Conservation (phyloP, 176 grass and related monocot species). For the Aegilops bicornis region DNA sequence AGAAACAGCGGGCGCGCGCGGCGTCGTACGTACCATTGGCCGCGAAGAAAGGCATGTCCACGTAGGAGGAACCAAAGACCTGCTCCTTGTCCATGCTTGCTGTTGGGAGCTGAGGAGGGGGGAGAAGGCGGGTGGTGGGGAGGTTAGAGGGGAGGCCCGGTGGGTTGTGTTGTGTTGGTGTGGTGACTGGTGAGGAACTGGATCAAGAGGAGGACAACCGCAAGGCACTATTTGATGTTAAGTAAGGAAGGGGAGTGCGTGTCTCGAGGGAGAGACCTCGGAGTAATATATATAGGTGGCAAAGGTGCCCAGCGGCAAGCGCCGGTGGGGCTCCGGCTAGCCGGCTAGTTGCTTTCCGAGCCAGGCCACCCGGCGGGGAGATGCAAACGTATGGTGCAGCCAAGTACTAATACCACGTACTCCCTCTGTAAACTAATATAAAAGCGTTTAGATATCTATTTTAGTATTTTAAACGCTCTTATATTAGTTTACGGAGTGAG, state of each 20-base stretch:
- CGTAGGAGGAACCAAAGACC: slow-evolving; percentile 34
- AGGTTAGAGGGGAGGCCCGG: neutral
- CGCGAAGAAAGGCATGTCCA: slow-evolving; percentile 28
- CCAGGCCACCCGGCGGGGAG: neutral
- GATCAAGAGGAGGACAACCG: slow-evolving; percentile 34
- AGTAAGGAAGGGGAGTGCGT: slow-evolving; percentile 19
- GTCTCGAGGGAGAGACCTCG: slow-evolving; percentile 55
- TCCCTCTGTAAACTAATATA: too few species aligned
- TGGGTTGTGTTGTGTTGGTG: neutral
- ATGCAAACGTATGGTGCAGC: neutral
- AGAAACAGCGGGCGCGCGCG: too few species aligned
- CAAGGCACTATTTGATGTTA: slow-evolving; percentile 7
- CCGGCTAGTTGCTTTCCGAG: slow-evolving; percentile 22
- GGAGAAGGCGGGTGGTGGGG: neutral
- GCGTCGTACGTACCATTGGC: slow-evolving; percentile 26
- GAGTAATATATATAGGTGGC: slow-evolving; percentile 46
- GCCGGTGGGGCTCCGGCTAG: slow-evolving; percentile 20
- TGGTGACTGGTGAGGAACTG: neutral
- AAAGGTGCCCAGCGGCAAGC: slow-evolving; percentile 23
- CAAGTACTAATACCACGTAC: neutral
- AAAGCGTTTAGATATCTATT: too few species aligned
- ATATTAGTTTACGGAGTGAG: too few species aligned
- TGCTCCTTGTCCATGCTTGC: slow-evolving; percentile 40
- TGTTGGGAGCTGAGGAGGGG: neutral
- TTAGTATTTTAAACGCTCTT: too few species aligned